Conservation (phyloP, 768 basidiomycete species). For the Lentinula lateritia region DNA sequence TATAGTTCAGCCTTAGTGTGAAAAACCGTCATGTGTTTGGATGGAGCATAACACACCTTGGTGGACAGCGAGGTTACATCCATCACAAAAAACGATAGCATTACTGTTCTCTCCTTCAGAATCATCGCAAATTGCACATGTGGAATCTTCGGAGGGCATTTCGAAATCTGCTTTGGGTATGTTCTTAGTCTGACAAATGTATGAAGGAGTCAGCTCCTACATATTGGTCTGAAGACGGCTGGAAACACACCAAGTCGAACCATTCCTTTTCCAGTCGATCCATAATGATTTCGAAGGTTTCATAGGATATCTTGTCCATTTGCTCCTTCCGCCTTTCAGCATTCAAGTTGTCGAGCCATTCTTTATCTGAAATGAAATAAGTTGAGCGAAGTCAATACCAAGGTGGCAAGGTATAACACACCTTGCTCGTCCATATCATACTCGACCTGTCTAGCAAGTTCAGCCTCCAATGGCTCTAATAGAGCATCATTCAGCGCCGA, state of each 20-base stretch:
- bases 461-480: conserved; percentile 86
- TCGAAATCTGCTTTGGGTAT: conserved; percentile 86
- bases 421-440: conserved; percentile 99
- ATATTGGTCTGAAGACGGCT: conserved; percentile 1
- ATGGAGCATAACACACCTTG: conserved; percentile 57
- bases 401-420: conserved; percentile 20
- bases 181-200: conserved; percentile 69
- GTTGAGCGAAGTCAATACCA: not conserved
- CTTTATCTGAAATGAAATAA: conserved; percentile 57
- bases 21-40: not conserved
- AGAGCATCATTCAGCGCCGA: not conserved
- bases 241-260: conserved; percentile 78
- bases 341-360: conserved; percentile 90
- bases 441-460: conserved; percentile 89
- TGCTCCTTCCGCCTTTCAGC: conserved; percentile 74
- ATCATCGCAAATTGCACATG: conserved; percentile 96
- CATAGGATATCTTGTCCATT: conserved; percentile 66
- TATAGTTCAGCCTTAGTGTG: conserved; percentile 20
- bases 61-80: conserved; percentile 98
- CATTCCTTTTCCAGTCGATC: conserved; percentile 98
- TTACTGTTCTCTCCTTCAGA: conserved; percentile 98
- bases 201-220: not conserved
- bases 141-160: conserved; percentile 91
- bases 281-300: conserved; percentile 94
- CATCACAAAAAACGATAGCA: conserved; percentile 98